These are phyloP conservation scores for Penicillium manginii DNA, from an alignment of 495 filamentous ascomycete species.

Conservation along the genomic window DNA sequence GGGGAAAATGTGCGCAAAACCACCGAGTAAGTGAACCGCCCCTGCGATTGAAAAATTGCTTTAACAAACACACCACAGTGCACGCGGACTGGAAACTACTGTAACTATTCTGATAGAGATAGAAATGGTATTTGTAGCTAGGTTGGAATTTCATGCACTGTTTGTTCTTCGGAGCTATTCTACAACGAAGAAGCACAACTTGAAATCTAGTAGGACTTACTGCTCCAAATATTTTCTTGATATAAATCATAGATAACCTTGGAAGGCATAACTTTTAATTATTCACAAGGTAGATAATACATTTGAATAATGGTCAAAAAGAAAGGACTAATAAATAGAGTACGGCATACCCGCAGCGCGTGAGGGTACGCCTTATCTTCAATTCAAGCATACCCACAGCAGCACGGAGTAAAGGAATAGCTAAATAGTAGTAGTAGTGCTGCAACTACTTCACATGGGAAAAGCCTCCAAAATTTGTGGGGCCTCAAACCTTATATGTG, in stretches of 20 bases:
- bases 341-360: no score
- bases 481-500: not conserved
- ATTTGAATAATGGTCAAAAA: no score
- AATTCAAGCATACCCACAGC: not conserved
- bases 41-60: not conserved
- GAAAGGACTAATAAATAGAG: no score
- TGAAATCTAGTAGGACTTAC: not conserved
- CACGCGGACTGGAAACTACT: not conserved
- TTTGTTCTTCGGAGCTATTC: not conserved
- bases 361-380: no score
- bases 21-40: not conserved
- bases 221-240: not conserved
- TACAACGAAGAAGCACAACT: not conserved
- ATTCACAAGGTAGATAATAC: no score
- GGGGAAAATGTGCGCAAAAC: not conserved
- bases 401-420: not conserved
- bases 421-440: not conserved
- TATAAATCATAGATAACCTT: no score
- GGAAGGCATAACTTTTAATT: no score
- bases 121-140: not conserved
- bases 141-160: not conserved
- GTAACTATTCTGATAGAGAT: not conserved
- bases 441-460: not conserved
- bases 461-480: not conserved
- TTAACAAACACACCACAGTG: not conserved